Evolutionary conservation across 768 basidiomycete genomes (phyloP), one percentile per base, ranked within the genome.

Genomic region (Lactarius trivialis): DNA sequence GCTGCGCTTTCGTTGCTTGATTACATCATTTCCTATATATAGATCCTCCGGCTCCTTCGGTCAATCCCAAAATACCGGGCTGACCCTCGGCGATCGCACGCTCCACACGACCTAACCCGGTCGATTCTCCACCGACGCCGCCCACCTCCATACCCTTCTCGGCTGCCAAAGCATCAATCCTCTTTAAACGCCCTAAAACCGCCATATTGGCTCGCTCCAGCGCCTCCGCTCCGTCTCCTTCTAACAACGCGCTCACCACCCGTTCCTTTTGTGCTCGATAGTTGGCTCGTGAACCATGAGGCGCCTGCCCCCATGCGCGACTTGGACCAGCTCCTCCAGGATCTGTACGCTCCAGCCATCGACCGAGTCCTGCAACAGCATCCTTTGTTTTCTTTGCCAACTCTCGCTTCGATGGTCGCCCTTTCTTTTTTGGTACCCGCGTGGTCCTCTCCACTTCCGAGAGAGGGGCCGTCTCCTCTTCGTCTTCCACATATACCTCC

Each of bases 311-410:
- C 4, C 48, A 48, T 5, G 55, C 54, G 9, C 54, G 58, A 50
- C 54, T 63, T 45, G 58, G 48, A 9, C 54, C 53, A 28, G 45
- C 26, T n/a, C 21, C 36, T 17, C 36, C 53, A 4, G 54, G 50
- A n/a, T 63, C 58, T 9, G 67, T 62, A 15, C 65, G 60, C 14
- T 66, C 73, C 6, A 93, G 91, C 73, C 81, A 85, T 0, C 76
- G 88, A 61, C 89, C 88, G 11, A 93, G 90, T 68, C 63, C 89
- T 21, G 49, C 68, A 57, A 74, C 70, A 8, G 61, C 73, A 1
- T 68, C 52, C 17, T 67, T 73, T 19, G 73, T 62, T 48, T 39
- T 53, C 41, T 66, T 66, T 17, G 59, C 58, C 11, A 60, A 51
- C 17, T 66, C 65, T 21, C 61, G 57, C 56, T 66, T 67, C 33